phyloP scores from a whole-genome alignment of 1,139 yeast species.

The Kluyveromyces sp. region DNA sequence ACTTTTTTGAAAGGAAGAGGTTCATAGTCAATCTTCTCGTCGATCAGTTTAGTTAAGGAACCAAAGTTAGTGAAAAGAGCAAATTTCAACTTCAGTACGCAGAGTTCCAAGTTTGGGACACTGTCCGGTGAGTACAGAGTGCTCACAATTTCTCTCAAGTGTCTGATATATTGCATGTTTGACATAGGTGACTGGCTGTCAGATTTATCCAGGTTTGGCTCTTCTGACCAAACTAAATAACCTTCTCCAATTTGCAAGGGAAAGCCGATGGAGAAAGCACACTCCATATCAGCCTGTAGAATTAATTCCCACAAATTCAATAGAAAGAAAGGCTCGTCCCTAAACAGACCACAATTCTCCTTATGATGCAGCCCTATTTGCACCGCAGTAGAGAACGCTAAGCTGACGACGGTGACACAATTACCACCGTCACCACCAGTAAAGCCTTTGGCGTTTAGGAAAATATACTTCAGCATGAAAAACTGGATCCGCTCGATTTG shows the following conservation, averaged over 20 bases:
- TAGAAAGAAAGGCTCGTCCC: neutral
- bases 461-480: slow-evolving; percentile 12
- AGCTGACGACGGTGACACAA: slow-evolving; percentile 15
- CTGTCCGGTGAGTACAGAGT: neutral
- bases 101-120: neutral
- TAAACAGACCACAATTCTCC: neutral
- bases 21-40: neutral
- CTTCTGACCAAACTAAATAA: neutral
- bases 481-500: slow-evolving; percentile 15
- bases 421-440: slow-evolving; percentile 23
- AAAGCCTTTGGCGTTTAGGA: slow-evolving; percentile 9
- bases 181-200: neutral
- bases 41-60: neutral
- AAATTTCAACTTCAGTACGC: neutral
- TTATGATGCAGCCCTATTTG: slow-evolving; percentile 11
- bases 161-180: neutral
- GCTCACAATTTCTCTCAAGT: neutral
- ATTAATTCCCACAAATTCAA: neutral
- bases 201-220: neutral
- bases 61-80: slow-evolving; percentile 1
- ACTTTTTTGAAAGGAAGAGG: neutral
- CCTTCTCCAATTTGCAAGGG: neutral
- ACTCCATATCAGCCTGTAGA: slow-evolving; percentile 1
- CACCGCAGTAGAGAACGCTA: slow-evolving; percentile 17
- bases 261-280: slow-evolving; percentile 1